A percentile compares a stretch with the other conserved stretches of the same genome.
Evolutionary conservation across 768 basidiomycete genomes (phyloP).

Genomic region (Melanogaster broomeanus): DNA sequence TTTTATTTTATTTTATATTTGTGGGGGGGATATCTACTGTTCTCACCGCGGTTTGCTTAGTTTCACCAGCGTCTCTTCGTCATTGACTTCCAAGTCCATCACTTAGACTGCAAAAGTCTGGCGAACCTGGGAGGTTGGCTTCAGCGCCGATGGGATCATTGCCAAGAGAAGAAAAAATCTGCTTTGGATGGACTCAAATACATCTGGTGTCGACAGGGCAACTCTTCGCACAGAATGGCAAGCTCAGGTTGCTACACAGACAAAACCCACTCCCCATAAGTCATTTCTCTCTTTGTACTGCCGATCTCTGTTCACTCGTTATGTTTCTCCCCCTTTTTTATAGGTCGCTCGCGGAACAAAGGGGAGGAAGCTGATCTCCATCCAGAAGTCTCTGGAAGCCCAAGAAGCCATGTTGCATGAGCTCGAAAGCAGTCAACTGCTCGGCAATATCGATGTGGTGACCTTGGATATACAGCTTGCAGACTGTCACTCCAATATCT

Average conservation of each 20-base stretch:
- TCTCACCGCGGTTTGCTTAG: slow-evolving; percentile 9
- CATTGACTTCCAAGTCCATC: slow-evolving; percentile 25
- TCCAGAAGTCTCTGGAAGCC: background rate
- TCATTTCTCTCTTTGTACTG: no score
- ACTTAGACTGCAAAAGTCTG: slow-evolving; percentile 13
- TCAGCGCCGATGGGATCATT: slow-evolving; percentile 4
- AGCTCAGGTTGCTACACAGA: slow-evolving; percentile 20
- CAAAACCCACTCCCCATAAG: slow-evolving; percentile 4
- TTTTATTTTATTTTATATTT: background rate
- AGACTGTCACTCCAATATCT: no score
- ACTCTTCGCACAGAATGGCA: background rate
- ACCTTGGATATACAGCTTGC: no score
- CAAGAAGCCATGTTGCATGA: background rate
- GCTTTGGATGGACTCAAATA: background rate
- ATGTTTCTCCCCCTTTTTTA: no score
- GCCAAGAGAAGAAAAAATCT: slow-evolving; percentile 10
- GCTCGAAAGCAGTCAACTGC: background rate
- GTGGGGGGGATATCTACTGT: slow-evolving; percentile 7
- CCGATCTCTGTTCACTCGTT: no score
- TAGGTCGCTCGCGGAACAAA: no score
- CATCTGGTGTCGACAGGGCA: no score
- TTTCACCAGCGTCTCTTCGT: slow-evolving; percentile 28
- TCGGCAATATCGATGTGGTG: no score
- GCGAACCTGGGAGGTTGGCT: slow-evolving; percentile 17
- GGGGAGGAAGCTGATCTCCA: no score